phyloP scores from a whole-genome alignment of 2,329 filamentous ascomycete genomes.

The Beauveria bassiana region DNA sequence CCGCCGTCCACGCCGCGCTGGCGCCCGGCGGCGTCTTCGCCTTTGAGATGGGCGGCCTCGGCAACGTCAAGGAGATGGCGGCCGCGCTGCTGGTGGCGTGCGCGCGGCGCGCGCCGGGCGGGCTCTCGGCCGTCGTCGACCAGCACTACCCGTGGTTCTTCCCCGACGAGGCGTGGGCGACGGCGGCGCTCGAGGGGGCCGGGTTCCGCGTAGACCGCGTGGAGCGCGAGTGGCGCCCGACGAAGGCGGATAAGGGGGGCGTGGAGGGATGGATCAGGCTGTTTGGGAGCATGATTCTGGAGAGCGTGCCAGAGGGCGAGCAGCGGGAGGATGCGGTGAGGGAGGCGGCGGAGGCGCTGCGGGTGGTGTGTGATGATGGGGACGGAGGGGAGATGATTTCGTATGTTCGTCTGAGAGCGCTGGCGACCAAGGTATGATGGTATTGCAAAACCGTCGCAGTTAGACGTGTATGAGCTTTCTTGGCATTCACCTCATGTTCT shows the following conservation, averaged over 20 bases:
- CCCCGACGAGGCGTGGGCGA: slow-evolving; percentile 55
- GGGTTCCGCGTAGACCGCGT: slow-evolving; percentile 42
- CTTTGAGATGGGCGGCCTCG: slow-evolving; percentile 66
- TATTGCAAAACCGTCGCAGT: no score
- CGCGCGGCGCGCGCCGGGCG: slow-evolving; percentile 34
- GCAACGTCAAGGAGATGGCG: slow-evolving; percentile 58
- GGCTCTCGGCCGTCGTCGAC: slow-evolving; percentile 36
- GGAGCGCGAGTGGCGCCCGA: slow-evolving; percentile 60
- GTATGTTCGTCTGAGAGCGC: slow-evolving; percentile 47
- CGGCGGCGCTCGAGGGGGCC: slow-evolving; percentile 34
- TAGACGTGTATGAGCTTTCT: no score
- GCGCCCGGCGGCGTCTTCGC: slow-evolving; percentile 49
- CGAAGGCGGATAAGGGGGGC: slow-evolving; percentile 48
- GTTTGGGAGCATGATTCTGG: slow-evolving; percentile 53
- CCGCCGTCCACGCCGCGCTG: slow-evolving; percentile 42
- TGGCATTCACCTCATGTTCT: no score
- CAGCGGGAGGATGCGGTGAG: slow-evolving; percentile 44
- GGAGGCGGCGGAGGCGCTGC: slow-evolving; percentile 47
- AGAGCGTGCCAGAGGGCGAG: slow-evolving; percentile 35
- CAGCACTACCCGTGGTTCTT: slow-evolving; percentile 63
- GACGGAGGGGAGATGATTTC: slow-evolving; percentile 48
- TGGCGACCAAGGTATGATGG: slow-evolving; percentile 31
- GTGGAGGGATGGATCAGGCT: slow-evolving; percentile 59
- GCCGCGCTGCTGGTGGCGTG: slow-evolving; percentile 49
- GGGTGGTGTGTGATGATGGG: slow-evolving; percentile 45